Evolutionary conservation across 306 rosid genomes (phyloP).

Genomic region (Quercus agrifolia): DNA sequence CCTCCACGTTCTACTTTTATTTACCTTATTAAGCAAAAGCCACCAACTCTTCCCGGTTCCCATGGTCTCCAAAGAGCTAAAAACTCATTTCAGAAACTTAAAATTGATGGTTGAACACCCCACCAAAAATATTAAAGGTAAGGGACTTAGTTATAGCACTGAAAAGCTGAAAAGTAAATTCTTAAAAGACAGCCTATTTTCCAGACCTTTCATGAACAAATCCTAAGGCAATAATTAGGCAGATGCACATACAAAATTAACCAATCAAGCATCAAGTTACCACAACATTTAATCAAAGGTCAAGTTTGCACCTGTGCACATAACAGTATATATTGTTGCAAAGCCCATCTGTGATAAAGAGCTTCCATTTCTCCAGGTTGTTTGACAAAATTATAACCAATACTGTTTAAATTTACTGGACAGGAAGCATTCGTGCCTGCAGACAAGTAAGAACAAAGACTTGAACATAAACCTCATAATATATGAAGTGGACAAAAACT

Average conservation of each 20-base stretch:
- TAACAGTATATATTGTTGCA: slow-evolving; percentile 85
- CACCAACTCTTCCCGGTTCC: not conserved
- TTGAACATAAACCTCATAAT: slow-evolving; percentile 7
- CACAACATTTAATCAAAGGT: not conserved
- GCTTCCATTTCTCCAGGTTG: slow-evolving; percentile 45
- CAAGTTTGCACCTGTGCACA: slow-evolving; percentile 70
- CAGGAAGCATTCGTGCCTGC: slow-evolving; percentile 32
- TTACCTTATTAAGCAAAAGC: no score
- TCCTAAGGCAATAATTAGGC: not conserved
- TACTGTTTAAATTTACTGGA: slow-evolving; percentile 43
- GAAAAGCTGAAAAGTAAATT: not conserved
- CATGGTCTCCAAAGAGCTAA: not conserved
- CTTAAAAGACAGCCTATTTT: not conserved
- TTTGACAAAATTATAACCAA: slow-evolving; percentile 57
- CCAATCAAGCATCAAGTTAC: not conserved
- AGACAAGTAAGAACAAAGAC: slow-evolving; percentile 9
- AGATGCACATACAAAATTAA: not conserved
- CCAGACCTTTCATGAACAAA: not conserved
- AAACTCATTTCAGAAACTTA: no score
- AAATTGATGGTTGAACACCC: not conserved
- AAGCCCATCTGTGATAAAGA: slow-evolving; percentile 64
- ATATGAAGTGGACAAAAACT: slow-evolving; percentile 10
- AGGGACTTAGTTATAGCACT: not conserved
- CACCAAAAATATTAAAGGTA: not conserved
- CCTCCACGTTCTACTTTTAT: no score